These are phyloP conservation scores for Beauveria pseudobassiana DNA, from an alignment of 2,329 filamentous ascomycete genomes.

Conservation along the genomic window DNA sequence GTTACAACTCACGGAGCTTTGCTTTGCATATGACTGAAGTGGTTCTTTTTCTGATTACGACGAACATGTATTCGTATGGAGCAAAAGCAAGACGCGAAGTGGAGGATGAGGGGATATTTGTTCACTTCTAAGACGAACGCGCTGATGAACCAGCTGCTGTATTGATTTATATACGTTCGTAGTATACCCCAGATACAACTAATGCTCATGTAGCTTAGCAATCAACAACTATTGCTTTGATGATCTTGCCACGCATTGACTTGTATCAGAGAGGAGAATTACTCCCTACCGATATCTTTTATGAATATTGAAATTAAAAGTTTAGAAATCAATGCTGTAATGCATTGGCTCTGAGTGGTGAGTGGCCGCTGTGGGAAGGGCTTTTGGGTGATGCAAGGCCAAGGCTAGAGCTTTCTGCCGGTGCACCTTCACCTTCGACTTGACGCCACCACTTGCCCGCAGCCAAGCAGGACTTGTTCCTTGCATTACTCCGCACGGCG, in stretches of 20 bases:
- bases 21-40: constrained; percentile 11
- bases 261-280: neutral
- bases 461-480: neutral
- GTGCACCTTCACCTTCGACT: constrained; percentile 1
- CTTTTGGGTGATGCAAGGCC: neutral
- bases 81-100: neutral
- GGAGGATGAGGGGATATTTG: constrained; percentile 6
- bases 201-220: constrained; percentile 10
- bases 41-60: constrained; percentile 5
- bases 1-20: constrained; percentile 5
- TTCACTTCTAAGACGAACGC: constrained; percentile 11
- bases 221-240: constrained; percentile 4
- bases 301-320: neutral
- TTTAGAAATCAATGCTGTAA: neutral
- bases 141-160: constrained; percentile 11
- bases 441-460: neutral
- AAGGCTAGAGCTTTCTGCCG: constrained; percentile 4
- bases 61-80: constrained; percentile 6
- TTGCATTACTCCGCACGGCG: neutral
- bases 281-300: neutral
- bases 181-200: constrained; percentile 11
- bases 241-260: neutral
- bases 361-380: constrained; percentile 8
- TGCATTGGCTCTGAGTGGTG: constrained; percentile 1
- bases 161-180: constrained; percentile 12